Evolutionary conservation across 768 basidiomycete species (phyloP), one percentile per base, ranked within the genome.

Genomic region (Panellus pusillus): DNA sequence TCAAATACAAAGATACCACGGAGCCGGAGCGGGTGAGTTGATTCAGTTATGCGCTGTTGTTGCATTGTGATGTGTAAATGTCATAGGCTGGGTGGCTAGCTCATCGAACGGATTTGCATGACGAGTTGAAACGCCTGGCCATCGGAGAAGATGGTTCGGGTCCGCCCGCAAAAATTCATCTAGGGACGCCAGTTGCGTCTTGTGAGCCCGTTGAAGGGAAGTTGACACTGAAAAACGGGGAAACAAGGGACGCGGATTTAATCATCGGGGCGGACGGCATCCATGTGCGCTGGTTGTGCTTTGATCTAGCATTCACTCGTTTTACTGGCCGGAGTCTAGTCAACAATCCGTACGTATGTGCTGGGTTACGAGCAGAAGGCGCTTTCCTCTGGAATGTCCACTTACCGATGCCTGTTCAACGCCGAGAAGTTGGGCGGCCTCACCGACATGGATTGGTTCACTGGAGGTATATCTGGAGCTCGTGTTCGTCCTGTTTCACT

Each of bases 201-300:
- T 59, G 58, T 13, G 50, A 59, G 27, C 43, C 53, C 0, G 41
- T 39, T 6, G 41, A 45, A 15, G 58, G 58, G 6, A 47, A 8
- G 1, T 17, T 54, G 35, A 35, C 42, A 12, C 39, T 59, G 32
- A 51, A 50, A 27, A 54, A 43, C 20, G 52, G 48, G 0, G 48
- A 58, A 3, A 38, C 50, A 8, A 44, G 38, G 6, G 17, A 44
- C 9, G 58, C 40, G 20, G 58, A 59, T 20, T 36, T 59, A 1
- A 44, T 59, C 6, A 18, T 59, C 17, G 52, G 57, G 3, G 17
- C 47, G 8, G 57, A 58, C 28, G 57, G 57, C n/a, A 54, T 58
- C 12, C 57, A 47, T 43, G 52, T 58, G 15, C 27, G 48, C n/a
- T n/a, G n/a, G n/a, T 24, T 24, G 4, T 29, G 8, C 28, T 19